A percentile compares a stretch with the other conserved stretches of the same genome.
These are phyloP conservation scores for Clausena lansium DNA, from an alignment of 345 rosid genomes.

Conservation along the genomic window DNA sequence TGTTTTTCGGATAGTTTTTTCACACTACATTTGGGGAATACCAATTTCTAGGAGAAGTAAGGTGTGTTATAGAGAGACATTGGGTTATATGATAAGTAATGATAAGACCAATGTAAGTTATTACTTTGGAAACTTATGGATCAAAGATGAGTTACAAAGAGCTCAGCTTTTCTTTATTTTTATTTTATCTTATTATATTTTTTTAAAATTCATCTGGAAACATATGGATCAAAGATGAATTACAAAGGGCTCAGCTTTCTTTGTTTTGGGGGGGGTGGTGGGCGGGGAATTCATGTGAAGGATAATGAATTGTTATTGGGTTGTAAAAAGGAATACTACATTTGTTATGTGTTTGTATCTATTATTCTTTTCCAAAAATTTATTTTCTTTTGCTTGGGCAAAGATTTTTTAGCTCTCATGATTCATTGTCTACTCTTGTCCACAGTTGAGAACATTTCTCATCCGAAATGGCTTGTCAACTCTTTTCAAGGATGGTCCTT, in stretches of 20 bases:
- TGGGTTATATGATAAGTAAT: background rate
- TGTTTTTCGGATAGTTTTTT: background rate
- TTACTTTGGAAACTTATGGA: background rate
- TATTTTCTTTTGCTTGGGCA: slow-evolving; percentile 1
- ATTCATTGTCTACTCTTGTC: slow-evolving; percentile 11
- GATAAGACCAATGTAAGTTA: background rate
- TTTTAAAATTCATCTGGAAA: background rate
- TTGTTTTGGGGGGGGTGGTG: too few species aligned
- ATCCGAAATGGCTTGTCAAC: slow-evolving; percentile 87
- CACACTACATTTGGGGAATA: background rate
- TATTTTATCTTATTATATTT: too few species aligned
- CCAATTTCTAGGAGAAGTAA: background rate
- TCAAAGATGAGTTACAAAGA: background rate
- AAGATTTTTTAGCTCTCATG: background rate
- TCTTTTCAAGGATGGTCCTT: slow-evolving; percentile 87
- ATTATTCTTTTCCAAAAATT: background rate
- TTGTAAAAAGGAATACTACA: background rate
- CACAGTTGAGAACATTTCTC: slow-evolving; percentile 89
- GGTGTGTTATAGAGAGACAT: background rate
- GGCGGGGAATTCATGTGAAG: background rate
- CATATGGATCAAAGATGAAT: background rate
- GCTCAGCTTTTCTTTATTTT: background rate
- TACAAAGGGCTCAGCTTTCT: background rate
- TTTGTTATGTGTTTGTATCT: background rate
- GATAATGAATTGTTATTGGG: background rate